Conservation (phyloP, 2,329 filamentous ascomycete species). For the Pezicula rhizophila region DNA sequence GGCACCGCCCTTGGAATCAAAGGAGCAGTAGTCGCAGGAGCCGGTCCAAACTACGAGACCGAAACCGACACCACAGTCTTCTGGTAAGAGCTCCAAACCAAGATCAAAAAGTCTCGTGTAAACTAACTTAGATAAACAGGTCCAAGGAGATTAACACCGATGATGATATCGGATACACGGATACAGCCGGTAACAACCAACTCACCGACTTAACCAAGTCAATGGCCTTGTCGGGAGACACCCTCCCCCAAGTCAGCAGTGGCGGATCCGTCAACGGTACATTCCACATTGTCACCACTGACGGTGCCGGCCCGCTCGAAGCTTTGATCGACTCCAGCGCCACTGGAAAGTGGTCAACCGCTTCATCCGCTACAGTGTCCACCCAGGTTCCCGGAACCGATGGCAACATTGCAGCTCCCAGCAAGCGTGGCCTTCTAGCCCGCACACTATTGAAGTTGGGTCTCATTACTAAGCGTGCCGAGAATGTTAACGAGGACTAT, state of each 20-base stretch:
- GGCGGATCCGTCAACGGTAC: constrained; percentile 5
- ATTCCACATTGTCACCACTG: constrained; percentile 5
- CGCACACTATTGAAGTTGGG: neutral
- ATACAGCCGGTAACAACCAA: constrained; percentile 2
- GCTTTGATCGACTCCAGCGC: constrained; percentile 4
- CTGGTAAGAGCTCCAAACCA: neutral
- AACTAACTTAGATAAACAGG: neutral
- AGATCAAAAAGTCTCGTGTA: no score
- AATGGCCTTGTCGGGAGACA: constrained; percentile 7
- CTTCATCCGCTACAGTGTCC: constrained; percentile 1
- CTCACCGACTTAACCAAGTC: constrained; percentile 3
- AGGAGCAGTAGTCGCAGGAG: constrained; percentile 28
- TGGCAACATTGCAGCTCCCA: constrained; percentile 2
- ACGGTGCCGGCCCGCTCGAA: constrained; percentile 5
- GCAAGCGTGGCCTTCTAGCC: neutral
- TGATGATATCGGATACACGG: constrained; percentile 4
- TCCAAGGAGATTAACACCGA: neutral
- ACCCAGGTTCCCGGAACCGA: constrained; percentile 4
- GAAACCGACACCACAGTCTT: constrained; percentile 7
- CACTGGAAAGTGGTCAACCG: constrained; percentile 4
- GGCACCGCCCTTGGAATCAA: constrained; percentile 33
- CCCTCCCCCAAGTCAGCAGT: constrained; percentile 3
- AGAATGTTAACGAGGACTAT: constrained; percentile 24
- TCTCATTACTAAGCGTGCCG: constrained; percentile 16
- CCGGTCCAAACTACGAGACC: constrained; percentile 1